Evolutionary conservation across 2,329 filamentous ascomycete species (phyloP).

Genomic region (Botrytis aclada): DNA sequence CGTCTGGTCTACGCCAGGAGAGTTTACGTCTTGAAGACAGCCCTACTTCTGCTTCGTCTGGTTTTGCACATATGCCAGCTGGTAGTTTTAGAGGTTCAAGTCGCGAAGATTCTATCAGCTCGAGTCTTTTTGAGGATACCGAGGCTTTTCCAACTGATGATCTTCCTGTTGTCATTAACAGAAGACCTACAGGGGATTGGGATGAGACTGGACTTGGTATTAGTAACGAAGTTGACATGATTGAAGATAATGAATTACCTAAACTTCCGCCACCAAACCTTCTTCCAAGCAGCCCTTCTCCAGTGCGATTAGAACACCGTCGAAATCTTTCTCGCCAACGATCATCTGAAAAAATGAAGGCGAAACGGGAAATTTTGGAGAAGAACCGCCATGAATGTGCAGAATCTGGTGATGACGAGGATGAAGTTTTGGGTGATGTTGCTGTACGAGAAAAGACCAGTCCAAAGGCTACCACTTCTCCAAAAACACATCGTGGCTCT

Average conservation of each 20-base stretch:
- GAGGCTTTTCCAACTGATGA: constrained; percentile 79
- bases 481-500: constrained; percentile 65
- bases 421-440: constrained; percentile 74
- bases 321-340: constrained; percentile 52
- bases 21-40: constrained; percentile 70
- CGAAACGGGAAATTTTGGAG: constrained; percentile 73
- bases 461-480: constrained; percentile 48
- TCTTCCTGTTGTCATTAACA: constrained; percentile 69
- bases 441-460: constrained; percentile 40
- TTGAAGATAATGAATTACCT: constrained; percentile 40
- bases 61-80: constrained; percentile 70
- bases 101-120: constrained; percentile 83
- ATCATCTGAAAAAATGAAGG: constrained; percentile 69
- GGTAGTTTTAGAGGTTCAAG: constrained; percentile 77
- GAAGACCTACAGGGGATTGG: constrained; percentile 75
- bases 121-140: constrained; percentile 81
- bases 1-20: constrained; percentile 63
- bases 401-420: constrained; percentile 92
- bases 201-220: constrained; percentile 77
- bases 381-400: constrained; percentile 69
- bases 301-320: constrained; percentile 52
- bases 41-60: constrained; percentile 64
- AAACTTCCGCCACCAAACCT: constrained; percentile 50
- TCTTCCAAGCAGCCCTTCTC: constrained; percentile 61
- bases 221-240: constrained; percentile 51